Evolutionary conservation across 495 filamentous ascomycete genomes (phyloP).

Genomic region (Thozetella sp.): DNA sequence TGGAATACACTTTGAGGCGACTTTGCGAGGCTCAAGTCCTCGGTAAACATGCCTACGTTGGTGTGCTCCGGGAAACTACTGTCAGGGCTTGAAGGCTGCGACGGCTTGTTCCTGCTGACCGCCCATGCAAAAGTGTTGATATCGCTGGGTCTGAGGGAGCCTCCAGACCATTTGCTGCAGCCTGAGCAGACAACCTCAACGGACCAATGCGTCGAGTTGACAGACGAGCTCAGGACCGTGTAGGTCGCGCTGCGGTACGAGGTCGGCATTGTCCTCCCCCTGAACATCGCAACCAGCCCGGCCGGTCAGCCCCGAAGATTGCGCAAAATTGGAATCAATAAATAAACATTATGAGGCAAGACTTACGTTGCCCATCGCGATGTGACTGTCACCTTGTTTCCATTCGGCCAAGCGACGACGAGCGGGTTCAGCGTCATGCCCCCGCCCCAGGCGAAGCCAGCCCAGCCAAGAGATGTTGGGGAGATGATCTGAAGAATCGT

Average conservation of each 20-base stretch:
- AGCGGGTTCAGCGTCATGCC: conserved; percentile 48
- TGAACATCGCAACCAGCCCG: conserved; percentile 12
- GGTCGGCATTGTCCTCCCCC: conserved; percentile 26
- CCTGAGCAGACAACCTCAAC: conserved; percentile 44
- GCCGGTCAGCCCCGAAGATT: too few relatives aligned
- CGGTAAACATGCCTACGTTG: conserved; percentile 21
- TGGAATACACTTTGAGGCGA: conserved; percentile 18
- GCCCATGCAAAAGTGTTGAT: conserved; percentile 40
- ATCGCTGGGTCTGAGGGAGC: conserved; percentile 26
- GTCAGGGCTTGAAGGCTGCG: conserved; percentile 16
- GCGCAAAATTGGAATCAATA: too few relatives aligned
- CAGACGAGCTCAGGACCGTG: conserved; percentile 33
- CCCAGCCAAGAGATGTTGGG: conserved; percentile 40
- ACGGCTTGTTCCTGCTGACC: conserved; percentile 24
- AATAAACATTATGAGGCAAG: background rate
- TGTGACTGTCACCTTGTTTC: conserved; percentile 32
- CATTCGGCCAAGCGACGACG: conserved; percentile 45
- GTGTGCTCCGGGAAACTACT: conserved; percentile 25
- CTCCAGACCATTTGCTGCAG: conserved; percentile 37
- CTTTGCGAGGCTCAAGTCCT: conserved; percentile 19
- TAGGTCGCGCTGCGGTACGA: conserved; percentile 39
- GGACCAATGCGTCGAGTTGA: conserved; percentile 50
- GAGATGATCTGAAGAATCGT: conserved; percentile 42
- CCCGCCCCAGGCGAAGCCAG: conserved; percentile 47
- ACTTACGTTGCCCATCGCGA: conserved; percentile 45